These are phyloP conservation scores for Venturia oleaginea DNA, from an alignment of 2,329 filamentous ascomycete species.

Conservation along the genomic window DNA sequence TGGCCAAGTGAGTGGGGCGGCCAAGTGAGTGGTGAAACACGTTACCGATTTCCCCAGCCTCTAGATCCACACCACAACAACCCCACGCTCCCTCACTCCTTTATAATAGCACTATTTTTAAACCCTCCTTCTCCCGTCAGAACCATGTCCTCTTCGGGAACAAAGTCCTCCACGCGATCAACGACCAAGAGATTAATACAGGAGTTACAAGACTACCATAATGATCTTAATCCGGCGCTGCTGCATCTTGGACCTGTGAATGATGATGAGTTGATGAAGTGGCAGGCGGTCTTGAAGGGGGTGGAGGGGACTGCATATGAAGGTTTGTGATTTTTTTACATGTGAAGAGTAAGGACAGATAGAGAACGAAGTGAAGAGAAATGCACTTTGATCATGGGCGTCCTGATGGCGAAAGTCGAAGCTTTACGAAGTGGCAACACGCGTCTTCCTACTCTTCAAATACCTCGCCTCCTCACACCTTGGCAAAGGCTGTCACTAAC, in stretches of 20 bases:
- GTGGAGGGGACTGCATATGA: slow-evolving; percentile 51
- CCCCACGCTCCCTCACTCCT: neutral
- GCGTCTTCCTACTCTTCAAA: neutral
- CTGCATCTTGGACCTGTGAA: slow-evolving; percentile 47
- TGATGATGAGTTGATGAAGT: slow-evolving; percentile 49
- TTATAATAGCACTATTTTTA: neutral
- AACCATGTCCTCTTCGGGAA: neutral
- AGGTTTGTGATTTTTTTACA: slow-evolving; percentile 31
- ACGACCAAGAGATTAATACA: slow-evolving; percentile 52
- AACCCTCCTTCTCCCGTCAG: neutral
- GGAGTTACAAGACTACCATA: slow-evolving; percentile 50
- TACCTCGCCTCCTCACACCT: neutral
- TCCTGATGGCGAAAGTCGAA: neutral
- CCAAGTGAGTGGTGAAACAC: too few relatives aligned
- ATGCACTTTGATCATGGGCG: neutral
- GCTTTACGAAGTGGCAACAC: neutral
- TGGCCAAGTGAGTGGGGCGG: too few relatives aligned
- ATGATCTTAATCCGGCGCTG: slow-evolving; percentile 47
- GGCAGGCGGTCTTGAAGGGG: slow-evolving; percentile 53
- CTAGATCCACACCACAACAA: neutral
- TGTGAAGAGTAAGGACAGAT: neutral
- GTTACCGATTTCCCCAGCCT: neutral
- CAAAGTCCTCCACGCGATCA: slow-evolving; percentile 17
- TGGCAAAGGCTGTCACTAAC: neutral
- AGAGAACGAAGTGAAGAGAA: neutral